Percentiles rank a stretch among this genome's conserved stretches.
Evolutionary conservation across 2,329 filamentous ascomycete genomes (phyloP).

Genomic region (Verticillium isaacii): DNA sequence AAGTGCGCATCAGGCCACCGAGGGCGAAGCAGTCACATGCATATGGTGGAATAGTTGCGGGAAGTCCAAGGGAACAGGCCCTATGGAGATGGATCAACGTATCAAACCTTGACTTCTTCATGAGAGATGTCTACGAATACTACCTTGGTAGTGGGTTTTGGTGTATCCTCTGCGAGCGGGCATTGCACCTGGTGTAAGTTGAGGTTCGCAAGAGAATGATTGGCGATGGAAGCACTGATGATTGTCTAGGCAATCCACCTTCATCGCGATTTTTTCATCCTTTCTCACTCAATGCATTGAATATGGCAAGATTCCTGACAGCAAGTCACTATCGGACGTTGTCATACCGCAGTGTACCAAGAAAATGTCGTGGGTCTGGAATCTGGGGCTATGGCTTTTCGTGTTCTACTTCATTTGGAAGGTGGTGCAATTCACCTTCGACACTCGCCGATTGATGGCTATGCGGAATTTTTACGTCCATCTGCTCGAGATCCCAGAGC

Average conservation of each 20-base stretch:
- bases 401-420: constrained; percentile 83
- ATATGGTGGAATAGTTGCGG: constrained; percentile 21
- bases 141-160: constrained; percentile 78
- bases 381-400: constrained; percentile 76
- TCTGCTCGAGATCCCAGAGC: constrained; percentile 72
- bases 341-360: constrained; percentile 70
- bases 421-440: constrained; percentile 66
- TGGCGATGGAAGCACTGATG: not conserved
- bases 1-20: constrained; percentile 22
- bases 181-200: constrained; percentile 67
- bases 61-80: constrained; percentile 62
- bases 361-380: constrained; percentile 71
- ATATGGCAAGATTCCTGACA: constrained; percentile 68
- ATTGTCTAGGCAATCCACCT: constrained; percentile 63
- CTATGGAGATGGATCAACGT: constrained; percentile 94
- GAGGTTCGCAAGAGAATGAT: not conserved
- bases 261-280: constrained; percentile 76
- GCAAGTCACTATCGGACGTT: constrained; percentile 48
- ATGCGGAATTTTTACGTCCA: constrained; percentile 84
- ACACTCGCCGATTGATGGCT: constrained; percentile 66
- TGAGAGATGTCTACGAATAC: constrained; percentile 81
- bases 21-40: constrained; percentile 22
- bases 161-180: constrained; percentile 72
- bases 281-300: constrained; percentile 84
- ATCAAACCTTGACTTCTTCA: constrained; percentile 81